Evolutionary conservation across 139 green algal genomes (phyloP).

Genomic region (Ettlia oleoabundans): DNA sequence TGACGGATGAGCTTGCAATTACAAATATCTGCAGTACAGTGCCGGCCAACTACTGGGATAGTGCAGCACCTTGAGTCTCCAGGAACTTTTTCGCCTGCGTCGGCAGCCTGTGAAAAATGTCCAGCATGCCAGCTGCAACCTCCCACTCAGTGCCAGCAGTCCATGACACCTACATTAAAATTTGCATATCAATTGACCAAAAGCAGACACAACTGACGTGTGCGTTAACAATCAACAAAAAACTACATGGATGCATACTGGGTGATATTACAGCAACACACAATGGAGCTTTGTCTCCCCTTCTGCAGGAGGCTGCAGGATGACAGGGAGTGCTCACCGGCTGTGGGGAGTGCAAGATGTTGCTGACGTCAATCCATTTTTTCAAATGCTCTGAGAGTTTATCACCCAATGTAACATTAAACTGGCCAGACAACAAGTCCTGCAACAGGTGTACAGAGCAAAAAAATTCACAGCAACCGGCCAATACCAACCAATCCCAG

Average conservation of each 20-base stretch:
- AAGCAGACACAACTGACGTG: neutral
- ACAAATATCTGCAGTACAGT: too few species aligned
- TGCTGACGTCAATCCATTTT: constrained; percentile 79
- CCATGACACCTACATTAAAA: constrained; percentile 44
- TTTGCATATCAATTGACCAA: neutral
- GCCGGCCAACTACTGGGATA: too few species aligned
- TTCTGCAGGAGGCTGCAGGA: too few species aligned
- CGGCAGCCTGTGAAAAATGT: constrained; percentile 97
- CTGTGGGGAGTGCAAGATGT: neutral
- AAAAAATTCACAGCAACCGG: neutral
- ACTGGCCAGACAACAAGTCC: constrained; percentile 60
- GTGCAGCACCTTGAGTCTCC: constrained; percentile 77
- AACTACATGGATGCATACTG: neutral
- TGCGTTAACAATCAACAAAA: neutral
- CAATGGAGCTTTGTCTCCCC: too few species aligned
- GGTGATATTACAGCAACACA: too few species aligned
- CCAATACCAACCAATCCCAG: neutral
- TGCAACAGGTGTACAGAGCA: neutral
- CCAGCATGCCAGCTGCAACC: constrained; percentile 87
- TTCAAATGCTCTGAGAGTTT: constrained; percentile 95
- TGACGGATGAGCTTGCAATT: too few species aligned
- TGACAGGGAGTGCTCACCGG: constrained; percentile 21
- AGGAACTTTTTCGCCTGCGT: constrained; percentile 85
- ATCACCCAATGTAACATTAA: constrained; percentile 95
- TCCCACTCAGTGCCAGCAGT: constrained; percentile 81